Evolutionary conservation across 495 filamentous ascomycete species (phyloP).

Genomic region (Thermothielavioides terrestris): DNA sequence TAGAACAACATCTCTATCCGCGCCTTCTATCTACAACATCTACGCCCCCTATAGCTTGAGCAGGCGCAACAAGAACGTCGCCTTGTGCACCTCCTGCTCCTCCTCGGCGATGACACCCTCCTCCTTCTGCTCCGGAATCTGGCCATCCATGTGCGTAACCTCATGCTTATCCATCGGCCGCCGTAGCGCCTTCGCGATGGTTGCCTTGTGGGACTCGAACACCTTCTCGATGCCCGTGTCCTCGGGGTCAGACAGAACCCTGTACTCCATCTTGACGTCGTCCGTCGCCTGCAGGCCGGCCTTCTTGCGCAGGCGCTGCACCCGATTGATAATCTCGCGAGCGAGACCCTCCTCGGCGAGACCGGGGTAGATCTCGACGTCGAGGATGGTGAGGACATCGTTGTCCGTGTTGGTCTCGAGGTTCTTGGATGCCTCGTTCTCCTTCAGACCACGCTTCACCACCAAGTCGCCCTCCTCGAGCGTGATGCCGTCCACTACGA

Average conservation of each 20-base stretch:
- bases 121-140: constrained; percentile 48
- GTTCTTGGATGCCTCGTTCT: constrained; percentile 55
- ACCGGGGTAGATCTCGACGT: constrained; percentile 34
- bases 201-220: constrained; percentile 57
- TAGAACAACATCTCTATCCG: background rate
- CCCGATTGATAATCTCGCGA: constrained; percentile 39
- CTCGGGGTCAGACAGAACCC: constrained; percentile 57
- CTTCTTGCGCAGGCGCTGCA: constrained; percentile 40
- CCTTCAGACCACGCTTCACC: constrained; percentile 68
- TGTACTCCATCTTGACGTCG: constrained; percentile 40
- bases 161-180: constrained; percentile 70
- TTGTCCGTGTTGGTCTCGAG: constrained; percentile 77
- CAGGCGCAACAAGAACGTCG: constrained; percentile 74
- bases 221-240: constrained; percentile 62
- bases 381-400: constrained; percentile 38
- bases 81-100: constrained; percentile 82
- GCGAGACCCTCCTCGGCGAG: constrained; percentile 37
- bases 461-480: constrained; percentile 74
- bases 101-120: constrained; percentile 69
- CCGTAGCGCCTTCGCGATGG: constrained; percentile 72
- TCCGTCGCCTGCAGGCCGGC: constrained; percentile 37
- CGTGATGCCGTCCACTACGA: constrained; percentile 75
- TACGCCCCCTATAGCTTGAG: constrained; percentile 52
- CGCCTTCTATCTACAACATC: background rate
- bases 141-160: constrained; percentile 53